Evolutionary conservation across 31 red algal species (phyloP), one percentile per base, ranked within the genome.

Genomic region (Odonthalia washingtoniensis): DNA sequence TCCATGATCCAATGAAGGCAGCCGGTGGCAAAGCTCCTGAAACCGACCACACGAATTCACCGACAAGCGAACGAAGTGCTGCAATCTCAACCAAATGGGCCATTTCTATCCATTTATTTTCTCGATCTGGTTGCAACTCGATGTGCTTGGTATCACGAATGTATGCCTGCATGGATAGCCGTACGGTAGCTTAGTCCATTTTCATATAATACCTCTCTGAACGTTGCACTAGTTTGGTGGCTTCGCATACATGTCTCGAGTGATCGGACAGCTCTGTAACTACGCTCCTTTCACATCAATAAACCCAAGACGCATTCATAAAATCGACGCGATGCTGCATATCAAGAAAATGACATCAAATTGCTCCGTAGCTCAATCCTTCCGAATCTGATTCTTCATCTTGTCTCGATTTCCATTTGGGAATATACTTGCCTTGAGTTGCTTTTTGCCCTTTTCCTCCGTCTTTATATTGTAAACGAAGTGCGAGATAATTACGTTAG

Each of bases 151-250:
- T 83, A 5, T 24, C 24, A 37, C 31, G 32, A 36, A 57, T 66
- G 26, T 83, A 68, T 14, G 53, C 31, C 5, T 83, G 46, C 62
- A 83, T 83, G 2, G 79, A 83, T 5, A 69, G 28, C 76, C 41
- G 39, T 57, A 80, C 3, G 9, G 24, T 27, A 80, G 41, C 5
- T 77, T 30, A 5, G 9, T 4, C 40, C 27, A 31, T 24, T 80
- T 70, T 28, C 76, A 57, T 80, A 53, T 2, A 2, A 80, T 53
- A 18, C 16, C 76, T 57, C 27, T 34, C 32, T n/a, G n/a, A n/a
- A 34, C 32, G n/a, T 44, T 44, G 3, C 3, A 32, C 76, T 28
- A 80, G 46, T 35, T 60, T n/a, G 42, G 76, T 28, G 76, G 76
- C 2, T 4, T 36, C 42, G 57, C 37, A 80, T 53, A 53, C 31